A percentile compares a stretch with the other conserved stretches of the same genome.
These are phyloP conservation scores for Trematosphaeria pertusa DNA, from an alignment of 2,329 filamentous ascomycete species.

Conservation along the genomic window DNA sequence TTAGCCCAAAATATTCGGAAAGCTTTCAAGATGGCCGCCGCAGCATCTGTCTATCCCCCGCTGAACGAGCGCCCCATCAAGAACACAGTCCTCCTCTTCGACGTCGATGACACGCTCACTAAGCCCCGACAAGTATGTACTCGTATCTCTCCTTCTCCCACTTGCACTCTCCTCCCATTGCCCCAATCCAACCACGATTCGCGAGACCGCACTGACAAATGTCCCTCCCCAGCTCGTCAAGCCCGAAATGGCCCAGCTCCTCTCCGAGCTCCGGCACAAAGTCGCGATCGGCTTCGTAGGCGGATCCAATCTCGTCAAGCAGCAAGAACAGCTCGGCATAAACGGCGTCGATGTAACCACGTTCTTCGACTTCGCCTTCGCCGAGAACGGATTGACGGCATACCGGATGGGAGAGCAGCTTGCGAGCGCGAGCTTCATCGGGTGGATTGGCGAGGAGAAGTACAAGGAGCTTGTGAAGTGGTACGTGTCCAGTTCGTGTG, in stretches of 20 bases:
- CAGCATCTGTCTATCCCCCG: conserved; percentile 67
- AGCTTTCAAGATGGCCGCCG: conserved; percentile 46
- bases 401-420: conserved; percentile 82
- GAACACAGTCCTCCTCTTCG: conserved; percentile 94
- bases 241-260: conserved; percentile 82
- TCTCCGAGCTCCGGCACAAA: conserved; percentile 82
- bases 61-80: conserved; percentile 85
- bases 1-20: neutral
- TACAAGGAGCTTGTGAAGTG: conserved; percentile 80
- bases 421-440: conserved; percentile 84
- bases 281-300: conserved; percentile 92
- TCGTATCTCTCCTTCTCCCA: neutral
- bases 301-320: conserved; percentile 89
- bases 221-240: conserved; percentile 65
- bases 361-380: conserved; percentile 97
- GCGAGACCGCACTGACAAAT: conserved; percentile 19
- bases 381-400: conserved; percentile 94
- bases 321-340: conserved; percentile 91
- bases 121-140: conserved; percentile 72
- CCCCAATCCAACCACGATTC: neutral
- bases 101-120: conserved; percentile 93
- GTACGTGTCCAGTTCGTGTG: conserved; percentile 30
- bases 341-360: conserved; percentile 70
- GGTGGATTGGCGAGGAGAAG: conserved; percentile 84
- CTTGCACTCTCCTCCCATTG: too few species aligned